Conservation (phyloP, 352 stramenopile species). For the Phytophthora citrophthora region DNA sequence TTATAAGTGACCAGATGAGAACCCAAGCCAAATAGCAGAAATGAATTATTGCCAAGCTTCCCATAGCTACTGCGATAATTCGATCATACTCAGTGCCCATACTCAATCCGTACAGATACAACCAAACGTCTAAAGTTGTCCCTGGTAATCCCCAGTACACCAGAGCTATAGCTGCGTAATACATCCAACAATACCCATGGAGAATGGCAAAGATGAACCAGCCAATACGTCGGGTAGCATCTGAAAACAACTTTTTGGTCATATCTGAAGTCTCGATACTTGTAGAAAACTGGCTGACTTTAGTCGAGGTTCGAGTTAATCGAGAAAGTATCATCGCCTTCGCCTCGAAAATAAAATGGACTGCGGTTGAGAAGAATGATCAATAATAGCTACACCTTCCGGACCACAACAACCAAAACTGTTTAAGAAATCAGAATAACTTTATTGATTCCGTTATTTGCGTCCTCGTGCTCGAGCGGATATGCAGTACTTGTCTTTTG, state of each 20-base stretch:
- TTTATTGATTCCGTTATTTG: background rate
- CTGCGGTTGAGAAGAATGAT: background rate
- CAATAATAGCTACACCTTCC: no score
- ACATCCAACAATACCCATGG: slow-evolving; percentile 9
- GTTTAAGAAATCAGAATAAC: background rate
- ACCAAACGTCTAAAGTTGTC: slow-evolving; percentile 21
- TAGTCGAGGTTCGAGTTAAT: background rate
- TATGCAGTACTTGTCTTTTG: background rate
- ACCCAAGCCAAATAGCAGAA: slow-evolving; percentile 14
- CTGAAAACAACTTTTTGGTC: background rate
- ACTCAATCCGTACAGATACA: slow-evolving; percentile 13
- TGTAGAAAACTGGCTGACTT: background rate
- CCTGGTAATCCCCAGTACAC: slow-evolving; percentile 16
- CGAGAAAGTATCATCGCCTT: no score
- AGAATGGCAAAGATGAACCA: slow-evolving; percentile 10
- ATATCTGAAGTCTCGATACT: background rate
- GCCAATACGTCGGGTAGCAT: background rate
- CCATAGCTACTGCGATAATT: slow-evolving; percentile 13
- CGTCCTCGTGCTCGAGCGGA: background rate
- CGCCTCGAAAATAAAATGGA: no score
- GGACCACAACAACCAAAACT: no score
- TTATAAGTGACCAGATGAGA: slow-evolving; percentile 16
- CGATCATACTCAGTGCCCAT: slow-evolving; percentile 9
- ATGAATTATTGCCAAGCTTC: slow-evolving; percentile 9
- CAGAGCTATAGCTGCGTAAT: slow-evolving; percentile 9